phyloP scores from a whole-genome alignment of 2,329 filamentous ascomycete species.

The Fusarium sp. region DNA sequence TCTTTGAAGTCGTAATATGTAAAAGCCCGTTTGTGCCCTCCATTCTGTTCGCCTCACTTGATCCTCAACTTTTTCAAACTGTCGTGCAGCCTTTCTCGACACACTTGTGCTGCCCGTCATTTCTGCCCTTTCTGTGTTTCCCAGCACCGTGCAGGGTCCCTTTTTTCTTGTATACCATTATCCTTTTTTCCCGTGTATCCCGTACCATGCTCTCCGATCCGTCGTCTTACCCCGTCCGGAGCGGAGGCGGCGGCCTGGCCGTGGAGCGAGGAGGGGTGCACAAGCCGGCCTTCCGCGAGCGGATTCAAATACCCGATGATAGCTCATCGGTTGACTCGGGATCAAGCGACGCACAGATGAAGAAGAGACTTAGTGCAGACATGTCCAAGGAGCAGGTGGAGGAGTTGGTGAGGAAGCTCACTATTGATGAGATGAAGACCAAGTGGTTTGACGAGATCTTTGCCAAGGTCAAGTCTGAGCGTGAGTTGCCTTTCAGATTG shows the following conservation, averaged over 20 bases:
- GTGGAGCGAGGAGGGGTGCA: conserved; percentile 6
- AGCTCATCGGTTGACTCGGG: conserved; percentile 30
- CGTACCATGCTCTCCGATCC: conserved; percentile 25
- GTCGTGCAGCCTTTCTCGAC: neutral
- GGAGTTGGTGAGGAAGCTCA: conserved; percentile 38
- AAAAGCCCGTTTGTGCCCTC: neutral
- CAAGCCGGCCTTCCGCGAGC: neutral
- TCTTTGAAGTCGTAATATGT: neutral
- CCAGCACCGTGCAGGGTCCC: neutral
- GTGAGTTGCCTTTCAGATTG: conserved; percentile 6
- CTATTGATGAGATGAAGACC: conserved; percentile 43
- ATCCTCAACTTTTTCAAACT: neutral
- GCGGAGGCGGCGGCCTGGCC: neutral
- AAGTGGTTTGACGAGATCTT: conserved; percentile 44
- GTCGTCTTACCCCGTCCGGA: conserved; percentile 21
- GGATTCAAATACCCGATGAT: conserved; percentile 38
- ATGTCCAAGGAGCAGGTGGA: conserved; percentile 45
- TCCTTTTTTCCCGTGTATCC: neutral
- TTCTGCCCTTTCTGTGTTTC: neutral
- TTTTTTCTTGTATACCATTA: neutral
- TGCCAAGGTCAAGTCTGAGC: conserved; percentile 44
- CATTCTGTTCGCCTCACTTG: neutral
- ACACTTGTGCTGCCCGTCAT: neutral
- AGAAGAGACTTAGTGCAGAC: conserved; percentile 37
- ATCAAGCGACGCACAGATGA: conserved; percentile 34